Evolutionary conservation across 2,329 filamentous ascomycete species (phyloP), one percentile per base, ranked within the genome.

Genomic region (Sphaerulina populicola): DNA sequence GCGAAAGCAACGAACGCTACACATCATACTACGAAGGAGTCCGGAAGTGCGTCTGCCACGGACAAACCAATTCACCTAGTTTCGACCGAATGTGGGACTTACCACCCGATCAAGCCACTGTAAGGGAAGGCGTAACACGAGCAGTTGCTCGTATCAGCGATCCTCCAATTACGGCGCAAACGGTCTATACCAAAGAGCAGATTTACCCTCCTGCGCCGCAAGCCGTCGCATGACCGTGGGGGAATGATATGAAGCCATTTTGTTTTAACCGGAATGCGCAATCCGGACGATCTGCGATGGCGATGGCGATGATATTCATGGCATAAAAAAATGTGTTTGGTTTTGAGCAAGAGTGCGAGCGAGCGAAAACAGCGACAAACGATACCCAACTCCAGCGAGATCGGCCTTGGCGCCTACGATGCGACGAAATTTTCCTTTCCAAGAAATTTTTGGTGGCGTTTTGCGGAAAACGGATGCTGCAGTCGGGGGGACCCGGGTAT

Each of bases 51-150:
- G 45, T 52, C 4, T 68, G 65, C 54, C 64, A 66, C 44, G 59
- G 57, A 21, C 50, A 60, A n/a, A 53, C 54, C 6, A 53, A 61
- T 30, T 59, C 62, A 14, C 63, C 62, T 18, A 46, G 33, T 9
- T 56, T 66, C 33, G 57, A 60, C 18, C 57, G 60, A 35, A 57
- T 67, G 44, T 68, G 65, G 65, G 60, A 63, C 44, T 44, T 67
- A 18, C 61, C 64, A 15, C 46, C 48, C 10, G 50, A 57, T 37
- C 46, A 57, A 38, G 18, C 46, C 3, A 51, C 52, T 14, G 47
- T 51, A 14, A 58, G 56, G 40, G 52, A 57, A 15, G 60, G 61
- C 7, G 52, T 64, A 27, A 62, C 57, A 21, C 51, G 60, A 44
- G 61, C 60, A 6, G 57, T 66, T 41, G 63, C 60, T 15, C 55